phyloP scores from a whole-genome alignment of 177 flowering plant species.

The Vitis hybrid region DNA sequence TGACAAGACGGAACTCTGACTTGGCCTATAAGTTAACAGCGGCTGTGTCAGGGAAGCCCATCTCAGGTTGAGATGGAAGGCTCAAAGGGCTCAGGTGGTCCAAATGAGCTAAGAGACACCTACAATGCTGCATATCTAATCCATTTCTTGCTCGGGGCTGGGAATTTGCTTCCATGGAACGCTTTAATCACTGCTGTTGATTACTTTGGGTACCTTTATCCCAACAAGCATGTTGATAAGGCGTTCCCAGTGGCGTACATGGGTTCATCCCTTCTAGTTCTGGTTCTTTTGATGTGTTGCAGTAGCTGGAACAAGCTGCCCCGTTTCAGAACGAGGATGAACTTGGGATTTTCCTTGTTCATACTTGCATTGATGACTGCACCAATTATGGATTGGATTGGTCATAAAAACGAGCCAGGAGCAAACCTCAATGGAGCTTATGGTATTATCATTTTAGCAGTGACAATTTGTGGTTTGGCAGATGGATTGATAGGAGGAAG shows the following conservation, averaged over 20 bases:
- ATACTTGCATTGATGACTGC: constrained; percentile 50
- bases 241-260: constrained; percentile 82
- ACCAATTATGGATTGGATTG: constrained; percentile 55
- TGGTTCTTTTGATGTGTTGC: constrained; percentile 40
- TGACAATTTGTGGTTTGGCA: constrained; percentile 67
- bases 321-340: constrained; percentile 58
- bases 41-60: no score
- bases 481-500: constrained; percentile 87
- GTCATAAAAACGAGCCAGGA: background rate
- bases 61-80: no score
- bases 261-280: constrained; percentile 60
- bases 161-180: constrained; percentile 92
- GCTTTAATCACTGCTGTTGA: constrained; percentile 83
- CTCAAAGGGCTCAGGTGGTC: no score
- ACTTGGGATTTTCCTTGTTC: constrained; percentile 64
- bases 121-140: constrained; percentile 65
- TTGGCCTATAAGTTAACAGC: no score
- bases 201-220: constrained; percentile 76
- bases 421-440: constrained; percentile 28
- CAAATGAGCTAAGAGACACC: constrained; percentile 46
- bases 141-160: constrained; percentile 83
- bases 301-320: constrained; percentile 30
- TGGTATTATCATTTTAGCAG: constrained; percentile 45
- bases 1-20: no score
- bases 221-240: constrained; percentile 56